Conservation (phyloP, 495 filamentous ascomycete species). For the Aspergillus wentii region DNA sequence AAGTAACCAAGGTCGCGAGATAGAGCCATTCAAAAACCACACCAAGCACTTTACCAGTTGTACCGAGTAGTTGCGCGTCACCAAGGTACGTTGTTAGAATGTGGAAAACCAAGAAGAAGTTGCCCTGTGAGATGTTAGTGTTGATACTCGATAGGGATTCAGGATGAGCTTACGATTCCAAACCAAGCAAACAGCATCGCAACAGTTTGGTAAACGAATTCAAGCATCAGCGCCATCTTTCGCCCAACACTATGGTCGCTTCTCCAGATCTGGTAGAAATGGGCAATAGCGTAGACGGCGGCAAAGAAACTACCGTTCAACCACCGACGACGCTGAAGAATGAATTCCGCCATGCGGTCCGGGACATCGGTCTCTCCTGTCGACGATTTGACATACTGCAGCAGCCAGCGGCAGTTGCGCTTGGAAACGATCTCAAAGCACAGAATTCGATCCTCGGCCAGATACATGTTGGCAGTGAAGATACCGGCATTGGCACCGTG, state of each 20-base stretch:
- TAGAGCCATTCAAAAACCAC: conserved; percentile 97
- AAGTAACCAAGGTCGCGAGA: conserved; percentile 83
- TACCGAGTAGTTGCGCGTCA: conserved; percentile 59
- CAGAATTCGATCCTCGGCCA: conserved; percentile 97
- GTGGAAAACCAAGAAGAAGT: conserved; percentile 99
- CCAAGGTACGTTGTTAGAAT: conserved; percentile 88
- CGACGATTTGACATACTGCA: conserved; percentile 96
- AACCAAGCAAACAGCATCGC: conserved; percentile 99
- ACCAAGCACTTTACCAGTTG: conserved; percentile 70
- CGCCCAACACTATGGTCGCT: conserved; percentile 83
- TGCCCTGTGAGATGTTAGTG: conserved; percentile 51
- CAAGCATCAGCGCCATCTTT: conserved; percentile 84
- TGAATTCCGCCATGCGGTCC: conserved; percentile 88
- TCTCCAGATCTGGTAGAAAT: conserved; percentile 92
- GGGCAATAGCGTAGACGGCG: conserved; percentile 88
- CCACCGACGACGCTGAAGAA: conserved; percentile 94
- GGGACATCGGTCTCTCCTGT: conserved; percentile 98
- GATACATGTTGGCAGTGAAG: conserved; percentile 99
- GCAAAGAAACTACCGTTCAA: conserved; percentile 99
- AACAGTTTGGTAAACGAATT: conserved; percentile 90
- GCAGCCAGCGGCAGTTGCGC: conserved; percentile 91
- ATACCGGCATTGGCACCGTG: conserved; percentile 94
- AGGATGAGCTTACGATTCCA: conserved; percentile 57
- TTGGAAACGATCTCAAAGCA: conserved; percentile 99
- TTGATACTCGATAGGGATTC: not conserved